phyloP scores from a whole-genome alignment of 2,329 filamentous ascomycete genomes.

The Aspergillus sp. region DNA sequence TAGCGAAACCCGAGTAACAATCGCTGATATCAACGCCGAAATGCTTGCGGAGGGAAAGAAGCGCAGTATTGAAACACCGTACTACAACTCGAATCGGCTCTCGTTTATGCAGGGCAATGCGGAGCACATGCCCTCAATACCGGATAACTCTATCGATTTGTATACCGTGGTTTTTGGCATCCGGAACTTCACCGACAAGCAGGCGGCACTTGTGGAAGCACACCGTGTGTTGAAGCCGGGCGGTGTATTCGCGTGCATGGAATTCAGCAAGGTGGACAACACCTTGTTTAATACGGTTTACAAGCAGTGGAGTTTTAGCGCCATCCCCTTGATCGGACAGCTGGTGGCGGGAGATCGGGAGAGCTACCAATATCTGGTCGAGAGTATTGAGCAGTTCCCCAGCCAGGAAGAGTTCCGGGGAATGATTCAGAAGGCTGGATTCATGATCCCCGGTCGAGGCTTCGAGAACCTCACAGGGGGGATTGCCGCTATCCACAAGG shows the following conservation, averaged over 20 bases:
- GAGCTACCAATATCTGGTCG: constrained; percentile 97
- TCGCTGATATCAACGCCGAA: constrained; percentile 92
- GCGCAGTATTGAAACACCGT: constrained; percentile 65
- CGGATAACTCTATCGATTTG: constrained; percentile 75
- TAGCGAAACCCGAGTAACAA: constrained; percentile 76
- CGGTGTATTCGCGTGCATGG: constrained; percentile 92
- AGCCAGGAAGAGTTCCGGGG: constrained; percentile 78
- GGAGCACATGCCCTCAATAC: constrained; percentile 67
- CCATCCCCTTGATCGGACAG: constrained; percentile 93
- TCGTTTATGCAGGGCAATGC: constrained; percentile 88
- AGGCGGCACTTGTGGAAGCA: constrained; percentile 77
- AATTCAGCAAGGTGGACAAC: constrained; percentile 85
- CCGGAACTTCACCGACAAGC: constrained; percentile 93
- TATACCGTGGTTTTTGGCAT: constrained; percentile 99
- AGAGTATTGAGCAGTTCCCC: constrained; percentile 94
- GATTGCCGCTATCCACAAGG: constrained; percentile 94
- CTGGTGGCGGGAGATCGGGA: constrained; percentile 90
- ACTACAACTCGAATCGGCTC: constrained; percentile 56
- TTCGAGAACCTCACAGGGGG: constrained; percentile 92
- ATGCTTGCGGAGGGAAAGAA: constrained; percentile 90
- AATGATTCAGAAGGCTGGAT: constrained; percentile 65
- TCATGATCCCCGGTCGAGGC: constrained; percentile 75
- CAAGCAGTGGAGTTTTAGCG: constrained; percentile 92
- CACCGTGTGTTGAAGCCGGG: constrained; percentile 88
- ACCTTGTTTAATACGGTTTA: constrained; percentile 80